Percentiles rank a stretch among this genome's conserved stretches.
Evolutionary conservation across 768 basidiomycete species (phyloP).

Genomic region (Leccinellum albellum): DNA sequence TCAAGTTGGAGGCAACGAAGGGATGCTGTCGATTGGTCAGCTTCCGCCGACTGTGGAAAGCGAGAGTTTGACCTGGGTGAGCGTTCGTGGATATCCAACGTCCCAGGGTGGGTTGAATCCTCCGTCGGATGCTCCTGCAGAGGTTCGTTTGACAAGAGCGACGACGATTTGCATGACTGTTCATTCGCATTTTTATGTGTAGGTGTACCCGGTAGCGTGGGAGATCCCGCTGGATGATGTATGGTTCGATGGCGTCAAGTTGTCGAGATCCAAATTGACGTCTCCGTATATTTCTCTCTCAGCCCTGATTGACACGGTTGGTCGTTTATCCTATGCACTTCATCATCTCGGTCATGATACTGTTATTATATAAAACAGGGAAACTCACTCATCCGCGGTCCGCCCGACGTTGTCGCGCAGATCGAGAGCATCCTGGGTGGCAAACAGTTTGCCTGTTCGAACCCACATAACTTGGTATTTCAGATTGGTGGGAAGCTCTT

Average conservation of each 20-base stretch:
- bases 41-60: slow-evolving; percentile 49
- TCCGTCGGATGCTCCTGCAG: slow-evolving; percentile 53
- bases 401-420: slow-evolving; percentile 55
- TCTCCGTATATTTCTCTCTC: slow-evolving; percentile 50
- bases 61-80: slow-evolving; percentile 60
- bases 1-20: slow-evolving; percentile 65
- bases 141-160: slow-evolving; percentile 40
- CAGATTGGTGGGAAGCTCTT: slow-evolving; percentile 66
- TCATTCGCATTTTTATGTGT: slow-evolving; percentile 2
- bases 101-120: slow-evolving; percentile 52
- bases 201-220: slow-evolving; percentile 67
- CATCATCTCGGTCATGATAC: neutral
- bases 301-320: slow-evolving; percentile 69
- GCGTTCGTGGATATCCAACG: slow-evolving; percentile 52
- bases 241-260: slow-evolving; percentile 59
- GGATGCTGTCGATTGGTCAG: slow-evolving; percentile 62
- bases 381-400: slow-evolving; percentile 74
- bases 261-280: slow-evolving; percentile 54
- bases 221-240: slow-evolving; percentile 70
- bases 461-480: slow-evolving; percentile 63
- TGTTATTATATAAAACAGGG: slow-evolving; percentile 44
- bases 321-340: neutral
- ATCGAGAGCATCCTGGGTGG: slow-evolving; percentile 43
- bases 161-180: neutral
- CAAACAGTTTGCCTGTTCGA: slow-evolving; percentile 52